Evolutionary conservation across 2,329 filamentous ascomycete species (phyloP), one percentile per base, ranked within the genome.

Genomic region (Epicoccum nigrum): DNA sequence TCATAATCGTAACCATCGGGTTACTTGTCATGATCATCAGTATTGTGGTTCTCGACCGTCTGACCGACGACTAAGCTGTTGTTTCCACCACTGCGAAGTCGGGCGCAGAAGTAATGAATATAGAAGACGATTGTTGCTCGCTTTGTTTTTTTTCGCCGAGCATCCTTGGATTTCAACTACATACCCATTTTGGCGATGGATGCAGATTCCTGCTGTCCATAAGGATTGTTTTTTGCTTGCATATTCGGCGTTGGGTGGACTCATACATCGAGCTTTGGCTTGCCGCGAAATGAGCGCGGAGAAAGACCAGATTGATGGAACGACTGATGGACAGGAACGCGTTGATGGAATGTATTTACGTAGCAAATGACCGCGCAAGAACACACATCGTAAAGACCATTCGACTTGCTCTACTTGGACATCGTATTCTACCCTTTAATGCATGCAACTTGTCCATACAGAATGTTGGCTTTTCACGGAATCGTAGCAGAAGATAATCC

Each of bases 1-100:
- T 99, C 59, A 96, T 99, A 65, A 88, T 97, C 56, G 93, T 97
- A 45, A 97, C 93, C 40, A 94, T 97, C 68, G 94, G 93, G 48
- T 76, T 97, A 74, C 79, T 99, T 56, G 89, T 97, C 68, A 97
- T 97, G 92, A 96, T 97, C 67, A 78, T 97, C 73, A 97, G 92
- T 77, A 94, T 97, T 70, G 84, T 87, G 62, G 82, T 96, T 49
- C 77, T 97, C 59, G 82, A 85, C 63, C 82, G 88, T 53, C 71
- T 81, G 67, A 79, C 78, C 51, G 78, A 80, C 59, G 64, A 71
- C 51, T 45, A 45, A 38, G 39, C 31, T 43, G 21, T 40, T 12
- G 27, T 30, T 8, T n/a, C 21, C 7, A 25, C 23, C 15, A 4
- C 5, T 15, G 27, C 27, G 11, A 31, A 27, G 53, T 32, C 28